phyloP scores from a whole-genome alignment of 2,329 filamentous ascomycete genomes.

The Ciborinia camelliae region DNA sequence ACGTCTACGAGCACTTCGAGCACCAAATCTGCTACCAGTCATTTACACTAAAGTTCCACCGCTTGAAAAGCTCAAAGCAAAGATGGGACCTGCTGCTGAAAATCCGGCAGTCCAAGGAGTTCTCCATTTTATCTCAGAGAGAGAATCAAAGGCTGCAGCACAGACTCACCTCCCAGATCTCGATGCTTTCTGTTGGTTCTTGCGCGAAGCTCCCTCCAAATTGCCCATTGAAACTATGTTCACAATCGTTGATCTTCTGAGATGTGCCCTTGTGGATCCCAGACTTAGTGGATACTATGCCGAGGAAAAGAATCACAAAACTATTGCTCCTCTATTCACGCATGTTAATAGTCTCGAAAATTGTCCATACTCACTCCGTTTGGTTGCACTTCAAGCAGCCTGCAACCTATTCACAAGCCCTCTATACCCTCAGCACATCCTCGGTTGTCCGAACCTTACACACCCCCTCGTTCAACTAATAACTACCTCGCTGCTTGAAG shows the following conservation, averaged over 20 bases:
- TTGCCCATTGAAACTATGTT: conserved; percentile 69
- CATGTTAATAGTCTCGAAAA: conserved; percentile 53
- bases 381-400: conserved; percentile 77
- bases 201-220: conserved; percentile 52
- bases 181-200: conserved; percentile 56
- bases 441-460: conserved; percentile 51
- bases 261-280: conserved; percentile 72
- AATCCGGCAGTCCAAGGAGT: conserved; percentile 61
- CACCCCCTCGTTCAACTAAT: conserved; percentile 64
- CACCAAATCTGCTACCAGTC: conserved; percentile 57
- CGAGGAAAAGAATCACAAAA: conserved; percentile 65
- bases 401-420: conserved; percentile 82
- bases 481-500: conserved; percentile 75
- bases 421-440: conserved; percentile 64
- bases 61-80: conserved; percentile 74
- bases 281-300: conserved; percentile 80
- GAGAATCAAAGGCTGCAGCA: conserved; percentile 54
- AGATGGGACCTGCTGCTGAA: conserved; percentile 64
- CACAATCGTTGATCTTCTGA: conserved; percentile 78
- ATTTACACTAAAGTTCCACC: conserved; percentile 77
- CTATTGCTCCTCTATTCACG: conserved; percentile 58
- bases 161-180: conserved; percentile 71
- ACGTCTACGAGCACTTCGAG: conserved; percentile 66
- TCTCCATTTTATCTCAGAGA: conserved; percentile 66
- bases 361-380: conserved; percentile 76